Percentiles rank a stretch among this genome's conserved stretches.
phyloP scores from a whole-genome alignment of 176 grass and related monocot genomes.

The Melocanna baccifera region DNA sequence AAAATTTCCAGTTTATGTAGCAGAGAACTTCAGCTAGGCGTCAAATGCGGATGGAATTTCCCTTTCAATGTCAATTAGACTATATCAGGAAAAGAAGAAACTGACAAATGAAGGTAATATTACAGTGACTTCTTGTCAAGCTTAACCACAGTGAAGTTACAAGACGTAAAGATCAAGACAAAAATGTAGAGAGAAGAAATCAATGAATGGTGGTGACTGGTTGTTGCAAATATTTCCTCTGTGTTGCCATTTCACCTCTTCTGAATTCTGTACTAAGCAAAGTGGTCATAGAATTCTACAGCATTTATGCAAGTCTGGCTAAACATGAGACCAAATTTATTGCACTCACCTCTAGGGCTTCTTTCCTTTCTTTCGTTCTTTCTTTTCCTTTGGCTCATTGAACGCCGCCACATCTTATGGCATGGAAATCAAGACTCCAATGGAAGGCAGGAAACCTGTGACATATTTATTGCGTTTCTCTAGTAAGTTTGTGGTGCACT shows the following conservation, averaged over 20 bases:
- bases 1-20: background rate
- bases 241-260: conserved; percentile 1
- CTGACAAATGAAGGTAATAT: background rate
- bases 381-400: conserved; percentile 4
- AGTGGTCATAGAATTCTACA: background rate
- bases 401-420: conserved; percentile 25
- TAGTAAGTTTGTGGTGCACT: background rate
- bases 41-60: background rate
- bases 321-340: conserved; percentile 33
- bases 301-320: conserved; percentile 28
- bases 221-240: conserved; percentile 18
- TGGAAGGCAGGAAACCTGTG: conserved; percentile 34
- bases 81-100: background rate
- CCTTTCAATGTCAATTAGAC: background rate
- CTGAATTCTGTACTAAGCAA: conserved; percentile 16
- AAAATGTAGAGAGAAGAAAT: background rate
- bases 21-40: background rate
- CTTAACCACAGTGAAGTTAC: background rate
- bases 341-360: conserved; percentile 13
- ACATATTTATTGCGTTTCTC: conserved; percentile 19
- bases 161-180: background rate
- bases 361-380: background rate
- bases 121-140: background rate
- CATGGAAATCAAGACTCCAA: conserved; percentile 31
- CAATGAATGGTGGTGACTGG: background rate